Evolutionary conservation across 768 basidiomycete species (phyloP), one percentile per base, ranked within the genome.

Genomic region (Polyporus arcularius): DNA sequence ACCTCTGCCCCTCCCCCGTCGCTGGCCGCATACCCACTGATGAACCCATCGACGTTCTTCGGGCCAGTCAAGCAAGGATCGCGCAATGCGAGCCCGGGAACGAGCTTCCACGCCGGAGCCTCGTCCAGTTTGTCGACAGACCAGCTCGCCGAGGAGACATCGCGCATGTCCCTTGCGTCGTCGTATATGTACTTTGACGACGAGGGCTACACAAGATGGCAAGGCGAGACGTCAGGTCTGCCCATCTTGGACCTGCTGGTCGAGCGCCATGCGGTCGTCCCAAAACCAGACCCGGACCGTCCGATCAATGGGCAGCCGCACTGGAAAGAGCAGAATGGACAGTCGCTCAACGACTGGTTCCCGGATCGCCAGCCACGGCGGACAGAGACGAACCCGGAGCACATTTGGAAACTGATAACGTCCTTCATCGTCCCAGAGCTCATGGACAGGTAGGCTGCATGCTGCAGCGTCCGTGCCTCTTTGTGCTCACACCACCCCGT

Each of bases 221-320:
- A 94, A 75, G 94, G 95, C 32, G 94, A 96, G 68, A 93, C 93
- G 0, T 96, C 94, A 4, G 94, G 95, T 28, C 82, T 96, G 0
- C 95, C 95, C 5, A 82, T 96, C 4, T 82, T 96, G 30, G 92
- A 96, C 71, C 75, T 93, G 8, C 78, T 97, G 30, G 84, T 92
- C 31, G 92, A 94, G 70, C 82, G 85, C 39, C 87, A 88, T 65
- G 75, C 79, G 6, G 73, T 77, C 10, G 68, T 75, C 12, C 64
- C 68, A 58, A 77, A 75, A 71, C 55, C 66, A 65, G 78, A 70
- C 62, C 78, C 70, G 16, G 73, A 72, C 31, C 60, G 61, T 42
- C 62, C 58, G 48, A 65, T 65, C 10, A 67, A 49, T 53, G 58
- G 48, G 26, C 67, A 68, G 46, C 42, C 32, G 10, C 59, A 60